phyloP scores from a whole-genome alignment of 2,329 filamentous ascomycete genomes.

The Calonectria henricotiae region DNA sequence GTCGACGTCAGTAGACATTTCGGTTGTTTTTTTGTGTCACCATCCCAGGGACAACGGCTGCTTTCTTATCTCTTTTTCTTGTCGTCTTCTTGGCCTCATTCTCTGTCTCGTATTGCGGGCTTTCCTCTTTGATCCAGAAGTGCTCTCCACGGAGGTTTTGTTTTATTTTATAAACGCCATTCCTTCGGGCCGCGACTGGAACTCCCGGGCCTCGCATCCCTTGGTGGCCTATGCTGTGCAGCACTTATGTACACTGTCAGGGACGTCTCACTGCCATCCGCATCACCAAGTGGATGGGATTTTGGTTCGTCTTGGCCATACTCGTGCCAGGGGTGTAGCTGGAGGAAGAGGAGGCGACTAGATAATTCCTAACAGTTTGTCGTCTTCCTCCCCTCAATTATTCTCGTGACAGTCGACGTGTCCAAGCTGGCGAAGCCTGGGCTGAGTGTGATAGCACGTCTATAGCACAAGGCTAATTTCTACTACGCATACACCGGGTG shows the following conservation, averaged over 20 bases:
- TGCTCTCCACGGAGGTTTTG: neutral
- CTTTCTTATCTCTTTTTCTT: neutral
- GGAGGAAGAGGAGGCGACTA: neutral
- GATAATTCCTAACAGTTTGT: constrained; percentile 20
- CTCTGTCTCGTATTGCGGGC: neutral
- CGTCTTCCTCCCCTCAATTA: neutral
- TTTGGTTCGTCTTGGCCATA: constrained; percentile 1
- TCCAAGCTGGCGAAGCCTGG: constrained; percentile 15
- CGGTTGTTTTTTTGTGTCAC: neutral
- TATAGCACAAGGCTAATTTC: constrained; percentile 24
- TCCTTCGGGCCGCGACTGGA: constrained; percentile 28
- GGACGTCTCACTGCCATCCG: constrained; percentile 20
- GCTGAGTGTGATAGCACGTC: constrained; percentile 12
- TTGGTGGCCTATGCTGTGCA: constrained; percentile 26
- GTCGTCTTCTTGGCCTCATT: neutral
- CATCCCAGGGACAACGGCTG: neutral
- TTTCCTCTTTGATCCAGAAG: neutral
- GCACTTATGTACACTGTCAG: neutral
- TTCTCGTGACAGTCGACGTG: constrained; percentile 17
- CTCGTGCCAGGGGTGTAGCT: constrained; percentile 3
- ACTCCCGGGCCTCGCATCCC: constrained; percentile 21
- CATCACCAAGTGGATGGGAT: constrained; percentile 33
- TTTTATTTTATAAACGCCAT: constrained; percentile 7
- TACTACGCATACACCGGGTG: constrained; percentile 11
- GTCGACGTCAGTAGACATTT: constrained; percentile 21